phyloP scores from a whole-genome alignment of 495 filamentous ascomycete genomes.

The Tuber calosporum region DNA sequence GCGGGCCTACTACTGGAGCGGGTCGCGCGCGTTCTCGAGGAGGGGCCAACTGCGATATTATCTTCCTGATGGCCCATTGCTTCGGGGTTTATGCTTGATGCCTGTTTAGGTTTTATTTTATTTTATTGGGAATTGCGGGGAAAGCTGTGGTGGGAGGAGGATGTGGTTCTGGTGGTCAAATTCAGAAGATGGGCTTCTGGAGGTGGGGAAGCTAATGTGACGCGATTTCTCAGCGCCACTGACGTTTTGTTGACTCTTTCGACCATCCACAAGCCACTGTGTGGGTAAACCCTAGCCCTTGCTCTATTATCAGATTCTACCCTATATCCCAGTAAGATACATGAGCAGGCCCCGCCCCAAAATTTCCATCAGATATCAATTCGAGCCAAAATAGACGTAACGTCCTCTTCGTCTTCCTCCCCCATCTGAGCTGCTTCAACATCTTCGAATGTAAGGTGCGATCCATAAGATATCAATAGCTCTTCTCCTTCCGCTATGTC shows the following conservation, averaged over 20 bases:
- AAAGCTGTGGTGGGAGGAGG: neutral
- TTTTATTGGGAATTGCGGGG: conserved; percentile 2
- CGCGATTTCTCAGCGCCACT: neutral
- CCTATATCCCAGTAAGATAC: neutral
- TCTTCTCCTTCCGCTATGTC: conserved; percentile 52
- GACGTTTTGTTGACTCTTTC: conserved; percentile 3
- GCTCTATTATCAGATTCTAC: neutral
- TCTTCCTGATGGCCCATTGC: conserved; percentile 18
- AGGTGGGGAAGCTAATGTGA: neutral
- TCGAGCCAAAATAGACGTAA: conserved; percentile 14
- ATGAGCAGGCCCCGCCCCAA: neutral
- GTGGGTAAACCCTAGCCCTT: neutral
- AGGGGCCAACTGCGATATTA: conserved; percentile 5
- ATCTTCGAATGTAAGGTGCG: conserved; percentile 51
- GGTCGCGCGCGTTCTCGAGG: conserved; percentile 11
- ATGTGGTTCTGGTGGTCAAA: neutral
- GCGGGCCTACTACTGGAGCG: conserved; percentile 16
- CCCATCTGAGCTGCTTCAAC: conserved; percentile 39
- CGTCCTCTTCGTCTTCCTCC: conserved; percentile 21
- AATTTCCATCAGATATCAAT: conserved; percentile 19
- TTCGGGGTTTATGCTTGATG: conserved; percentile 14
- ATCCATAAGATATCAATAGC: conserved; percentile 53
- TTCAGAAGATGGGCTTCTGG: neutral
- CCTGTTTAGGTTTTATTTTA: neutral
- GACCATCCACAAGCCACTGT: neutral